Base-by-base conservation (phyloP, 768 basidiomycete species). In the Lentinula guzmanii region DNA sequence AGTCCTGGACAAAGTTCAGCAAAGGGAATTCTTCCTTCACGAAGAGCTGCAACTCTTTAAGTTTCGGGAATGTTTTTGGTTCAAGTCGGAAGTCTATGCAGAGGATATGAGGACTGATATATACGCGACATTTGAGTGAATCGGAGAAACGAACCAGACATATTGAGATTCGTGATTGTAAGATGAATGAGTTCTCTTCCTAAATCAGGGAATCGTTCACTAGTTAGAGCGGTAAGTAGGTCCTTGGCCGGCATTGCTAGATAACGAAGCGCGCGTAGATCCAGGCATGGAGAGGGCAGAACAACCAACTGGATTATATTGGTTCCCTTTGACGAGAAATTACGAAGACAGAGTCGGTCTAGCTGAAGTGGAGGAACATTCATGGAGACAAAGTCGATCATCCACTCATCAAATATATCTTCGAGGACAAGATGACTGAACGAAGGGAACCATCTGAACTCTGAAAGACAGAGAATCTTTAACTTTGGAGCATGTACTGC, bases 321-420 rank as follows among this genome's bases (percentile, higher is more conserved):
- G 11, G 58, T 59, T 15, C 58, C 58, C 33, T 59, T 39, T 8
- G 28, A 16, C 33, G 37, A 59, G 45, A 46, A 46, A 18, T 59
- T 39, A 3, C 46, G 43, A n/a, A 59, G 45, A 28, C 58, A 59
- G 9, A 59, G 46, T 5, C 58, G 43, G 10, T 59, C 58, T 11
- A 59, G n/a, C 31, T n/a, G n/a, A 6, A 51, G 33, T n/a, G 43
- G 48, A n/a, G 31, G 13, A 33, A 46, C 9, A 35, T 33, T 33
- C 48, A 21, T n/a, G 10, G 43, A 46, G 16, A 45, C 33, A 24
- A 46, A 51, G 11, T 34, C 35, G n/a, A 24, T 13, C 16, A 15
- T 6, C 58, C 58, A 59, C 33, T 59, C 45, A 45, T 59, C 58
- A n/a, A 59, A 51, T 46, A 59, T 59, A 45, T 51, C 58, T 51